Percentiles rank a stretch among this genome's conserved stretches.
Conservation (phyloP, 2,329 filamentous ascomycete genomes). For the Colletotrichum cereale region DNA sequence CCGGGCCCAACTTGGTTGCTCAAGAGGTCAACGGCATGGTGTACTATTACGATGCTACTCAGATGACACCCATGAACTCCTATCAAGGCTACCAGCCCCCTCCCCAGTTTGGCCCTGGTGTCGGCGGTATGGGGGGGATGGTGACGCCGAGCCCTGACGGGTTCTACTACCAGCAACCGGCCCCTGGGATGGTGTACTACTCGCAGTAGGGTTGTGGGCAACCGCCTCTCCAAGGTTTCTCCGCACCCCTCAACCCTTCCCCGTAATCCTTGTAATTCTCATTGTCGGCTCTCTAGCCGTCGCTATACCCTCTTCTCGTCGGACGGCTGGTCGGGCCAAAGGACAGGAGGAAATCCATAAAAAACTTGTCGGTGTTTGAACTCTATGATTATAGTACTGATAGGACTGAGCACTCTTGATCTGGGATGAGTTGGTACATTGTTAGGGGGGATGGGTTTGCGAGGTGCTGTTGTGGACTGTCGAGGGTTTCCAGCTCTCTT, state of each 20-base stretch:
- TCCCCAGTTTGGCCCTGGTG: conserved; percentile 52
- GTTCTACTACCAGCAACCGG: conserved; percentile 77
- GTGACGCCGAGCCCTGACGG: conserved; percentile 76
- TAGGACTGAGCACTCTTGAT: conserved; percentile 32
- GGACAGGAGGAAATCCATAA: conserved; percentile 38
- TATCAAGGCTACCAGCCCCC: conserved; percentile 65
- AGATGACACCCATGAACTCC: conserved; percentile 65
- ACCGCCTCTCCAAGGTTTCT: conserved; percentile 24
- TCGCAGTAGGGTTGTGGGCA: conserved; percentile 61
- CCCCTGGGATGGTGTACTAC: conserved; percentile 71
- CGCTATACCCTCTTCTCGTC: conserved; percentile 37
- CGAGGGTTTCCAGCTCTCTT: conserved; percentile 12
- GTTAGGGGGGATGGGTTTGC: conserved; percentile 7
- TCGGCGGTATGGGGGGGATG: conserved; percentile 83
- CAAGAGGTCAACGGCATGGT: conserved; percentile 97
- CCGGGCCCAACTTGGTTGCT: conserved; percentile 72
- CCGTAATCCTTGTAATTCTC: conserved; percentile 50
- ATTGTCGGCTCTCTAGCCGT: conserved; percentile 34
- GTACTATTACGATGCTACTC: conserved; percentile 90
- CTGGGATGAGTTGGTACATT: conserved; percentile 23
- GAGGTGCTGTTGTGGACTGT: conserved; percentile 5
- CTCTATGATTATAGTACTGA: conserved; percentile 36
- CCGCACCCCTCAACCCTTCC: conserved; percentile 40
- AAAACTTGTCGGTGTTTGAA: conserved; percentile 29
- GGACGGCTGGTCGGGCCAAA: conserved; percentile 34